phyloP scores from a whole-genome alignment of 495 filamentous ascomycete genomes.

The Xylaria flabelliformis region DNA sequence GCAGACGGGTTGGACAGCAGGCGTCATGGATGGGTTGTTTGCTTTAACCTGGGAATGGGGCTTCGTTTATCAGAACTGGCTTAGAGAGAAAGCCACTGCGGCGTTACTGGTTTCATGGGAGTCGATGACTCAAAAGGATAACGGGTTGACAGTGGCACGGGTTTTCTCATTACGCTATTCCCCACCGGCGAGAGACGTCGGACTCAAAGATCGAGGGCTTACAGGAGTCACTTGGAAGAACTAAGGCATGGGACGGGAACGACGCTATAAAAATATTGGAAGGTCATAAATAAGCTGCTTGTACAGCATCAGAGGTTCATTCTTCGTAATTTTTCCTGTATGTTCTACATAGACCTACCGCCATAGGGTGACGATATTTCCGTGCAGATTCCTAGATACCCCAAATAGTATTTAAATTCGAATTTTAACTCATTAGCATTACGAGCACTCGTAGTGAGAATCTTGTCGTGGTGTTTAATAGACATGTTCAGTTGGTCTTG shows the following conservation, averaged over 20 bases:
- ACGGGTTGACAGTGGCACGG: conserved; percentile 1
- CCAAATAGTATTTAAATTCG: not conserved
- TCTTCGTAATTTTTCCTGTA: conserved; percentile 1
- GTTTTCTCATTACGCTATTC: not conserved
- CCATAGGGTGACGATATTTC: not conserved
- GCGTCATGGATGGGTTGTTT: conserved; percentile 19
- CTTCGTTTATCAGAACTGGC: conserved; percentile 14
- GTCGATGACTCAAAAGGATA: not conserved
- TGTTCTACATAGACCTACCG: conserved; percentile 15
- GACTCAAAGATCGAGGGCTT: not conserved
- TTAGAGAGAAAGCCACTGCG: not conserved
- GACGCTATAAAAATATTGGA: not conserved
- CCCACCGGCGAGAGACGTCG: not conserved
- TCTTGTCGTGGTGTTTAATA: not conserved
- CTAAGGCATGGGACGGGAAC: not conserved
- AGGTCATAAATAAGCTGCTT: conserved; percentile 10
- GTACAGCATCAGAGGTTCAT: not conserved
- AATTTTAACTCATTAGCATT: not conserved
- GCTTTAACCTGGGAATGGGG: not conserved
- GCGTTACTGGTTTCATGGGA: conserved; percentile 16
- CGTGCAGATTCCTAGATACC: conserved; percentile 16
- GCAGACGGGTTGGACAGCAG: conserved; percentile 22
- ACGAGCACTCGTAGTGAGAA: not conserved
- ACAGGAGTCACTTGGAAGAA: not conserved
- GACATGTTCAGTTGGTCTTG: not conserved